Evolutionary conservation across 352 stramenopile genomes (phyloP).

Genomic region (Phytophthora cactorum): DNA sequence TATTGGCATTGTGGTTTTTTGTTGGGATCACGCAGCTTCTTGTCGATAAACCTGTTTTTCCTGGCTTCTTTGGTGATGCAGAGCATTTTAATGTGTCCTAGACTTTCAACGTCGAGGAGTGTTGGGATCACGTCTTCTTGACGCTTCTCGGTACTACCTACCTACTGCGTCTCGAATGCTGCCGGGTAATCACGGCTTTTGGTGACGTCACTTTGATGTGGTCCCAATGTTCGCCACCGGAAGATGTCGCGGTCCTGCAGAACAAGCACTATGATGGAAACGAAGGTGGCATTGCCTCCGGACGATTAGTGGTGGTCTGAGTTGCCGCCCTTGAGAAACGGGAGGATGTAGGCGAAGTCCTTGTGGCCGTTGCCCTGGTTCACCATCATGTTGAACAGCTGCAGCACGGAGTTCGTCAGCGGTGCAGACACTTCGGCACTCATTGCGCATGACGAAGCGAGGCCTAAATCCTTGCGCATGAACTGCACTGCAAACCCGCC

Average conservation of each 20-base stretch:
- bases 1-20: too few species aligned
- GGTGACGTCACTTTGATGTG: background rate
- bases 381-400: constrained; percentile 88
- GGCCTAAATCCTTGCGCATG: constrained; percentile 97
- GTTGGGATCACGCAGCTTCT: too few species aligned
- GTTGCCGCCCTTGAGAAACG: constrained; percentile 80
- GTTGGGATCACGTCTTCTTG: background rate
- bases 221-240: background rate
- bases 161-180: too few species aligned
- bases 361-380: constrained; percentile 76
- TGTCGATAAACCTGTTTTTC: background rate
- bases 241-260: too few species aligned
- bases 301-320: background rate
- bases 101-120: background rate
- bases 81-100: too few species aligned
- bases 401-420: constrained; percentile 73
- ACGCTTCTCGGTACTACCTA: too few species aligned
- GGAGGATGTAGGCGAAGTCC: constrained; percentile 88
- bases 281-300: background rate
- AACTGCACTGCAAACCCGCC: constrained; percentile 91
- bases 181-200: background rate
- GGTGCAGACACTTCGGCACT: constrained; percentile 77
- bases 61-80: too few species aligned
- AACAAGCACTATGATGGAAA: background rate
- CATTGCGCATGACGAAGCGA: constrained; percentile 93